Base-by-base conservation (phyloP, 1,284 basidiomycete species). In the Meira miltonrushii region DNA sequence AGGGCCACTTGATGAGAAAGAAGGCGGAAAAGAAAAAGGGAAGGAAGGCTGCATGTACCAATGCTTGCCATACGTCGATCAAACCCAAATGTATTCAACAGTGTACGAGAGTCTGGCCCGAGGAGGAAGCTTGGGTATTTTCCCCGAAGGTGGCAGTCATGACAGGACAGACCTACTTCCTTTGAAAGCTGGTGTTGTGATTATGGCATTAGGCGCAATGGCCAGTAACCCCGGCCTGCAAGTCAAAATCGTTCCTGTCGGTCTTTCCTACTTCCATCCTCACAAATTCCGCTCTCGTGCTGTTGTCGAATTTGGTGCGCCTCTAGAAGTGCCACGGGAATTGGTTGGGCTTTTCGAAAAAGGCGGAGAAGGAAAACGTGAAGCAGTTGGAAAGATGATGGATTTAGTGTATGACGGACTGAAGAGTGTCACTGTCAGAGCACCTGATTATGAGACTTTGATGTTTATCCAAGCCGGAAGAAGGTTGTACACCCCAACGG, bases 391-490 rank as follows among this genome's bases (percentile, higher is more conserved):
- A 9, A 88, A 90, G 76, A 86, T 97, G 71, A 83, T 99, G 66
- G 89, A 96, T 70, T 82, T 95, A 59, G 88, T 96, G 60, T 96
- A 95, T 74, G 90, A 97, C 75, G 90, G 86, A n/a, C 82, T 99
- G 68, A 96, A 97, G 81, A 93, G 92, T 1, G 95, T 98, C 47
- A 99, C 95, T 0, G 85, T 98, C 47, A 84, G 93, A 57, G 92
- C 94, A 9, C 92, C 95, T 1, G 95, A 99, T 79, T 98, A 90
- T 79, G 95, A 99, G 70, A 98, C 95, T 1, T 83, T 99, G 58
- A 95, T 97, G 92, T 84, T 95, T 62, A 90, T 97, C 59, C 95
- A 99, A 84, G 95, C 95, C 13, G 92, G 89, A 21, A 86, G 95
- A 52, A 84, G 95, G 54, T 82, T 99, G 58, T 98, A 98, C 81